Base-by-base conservation (phyloP, 768 basidiomycete species). In the Podaxis carcinomalis region DNA sequence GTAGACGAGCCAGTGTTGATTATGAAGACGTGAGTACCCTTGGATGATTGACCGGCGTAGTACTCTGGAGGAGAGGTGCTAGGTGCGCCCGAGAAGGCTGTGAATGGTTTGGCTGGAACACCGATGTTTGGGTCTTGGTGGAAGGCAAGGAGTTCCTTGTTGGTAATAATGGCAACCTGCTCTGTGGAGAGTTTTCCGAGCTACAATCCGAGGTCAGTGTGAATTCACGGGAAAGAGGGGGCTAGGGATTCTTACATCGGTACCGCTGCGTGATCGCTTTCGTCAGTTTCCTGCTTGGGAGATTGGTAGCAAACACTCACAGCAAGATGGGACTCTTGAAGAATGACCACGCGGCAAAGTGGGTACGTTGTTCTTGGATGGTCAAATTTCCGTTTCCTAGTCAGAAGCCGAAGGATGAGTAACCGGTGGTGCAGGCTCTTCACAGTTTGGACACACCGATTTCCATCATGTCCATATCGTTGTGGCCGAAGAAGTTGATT, bases 331-430 rank as follows among this genome's bases (percentile, higher is more conserved):
- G 83, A 61, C 82, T 83, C 66, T 84, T 84, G 63, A 84, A 68
- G 67, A 83, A 81, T n/a, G 72, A 73, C 83, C 83, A 84, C 27
- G 76, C 80, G n/a, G 83, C 81, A 59, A 84, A 84, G 70, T 84
- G 83, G 7, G 82, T 82, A 5, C 82, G 76, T 49, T 83, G 73
- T 63, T 84, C 83, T 61, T 78, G 67, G 25, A 79, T 71, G 1
- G 80, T 81, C 19, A 83, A 69, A 37, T 68, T 72, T 3, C 83
- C 83, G 63, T 84, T 84, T 36, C 82, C 79, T 74, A 28, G 9
- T 23, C 68, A 51, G 9, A 35, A 16, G 5, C 2, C 40, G 6
- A 2, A 16, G 40, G 2, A 28, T 61, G 13, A 59, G 39, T 13
- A 25, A 51, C 7, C 21, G 37, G 32, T 32, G n/a, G 4, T 14